These are phyloP conservation scores for Hemisphaericaspora nanyangensis DNA, from an alignment of 805 yeast species.

Conservation along the genomic window DNA sequence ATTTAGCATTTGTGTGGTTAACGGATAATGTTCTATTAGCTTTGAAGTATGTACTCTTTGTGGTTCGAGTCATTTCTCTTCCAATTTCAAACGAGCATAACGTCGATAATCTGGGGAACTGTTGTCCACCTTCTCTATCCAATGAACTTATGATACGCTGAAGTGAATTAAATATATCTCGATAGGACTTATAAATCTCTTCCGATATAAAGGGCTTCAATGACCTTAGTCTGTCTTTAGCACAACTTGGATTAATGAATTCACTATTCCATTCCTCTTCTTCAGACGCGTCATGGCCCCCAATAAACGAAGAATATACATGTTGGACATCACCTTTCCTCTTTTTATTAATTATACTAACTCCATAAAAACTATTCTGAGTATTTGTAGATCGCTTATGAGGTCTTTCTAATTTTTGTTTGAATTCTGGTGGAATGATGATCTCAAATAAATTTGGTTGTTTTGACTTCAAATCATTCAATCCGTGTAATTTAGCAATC, in stretches of 20 bases:
- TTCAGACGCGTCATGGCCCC: background rate
- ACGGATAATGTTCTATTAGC: slow-evolving; percentile 26
- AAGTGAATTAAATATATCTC: slow-evolving; percentile 30
- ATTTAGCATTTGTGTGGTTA: slow-evolving; percentile 23
- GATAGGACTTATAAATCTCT: slow-evolving; percentile 25
- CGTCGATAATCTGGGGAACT: slow-evolving; percentile 15
- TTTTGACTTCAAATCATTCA: slow-evolving; percentile 25
- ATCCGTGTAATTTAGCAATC: slow-evolving; percentile 30
- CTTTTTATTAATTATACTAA: too few relatives aligned
- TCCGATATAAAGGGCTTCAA: slow-evolving; percentile 22
- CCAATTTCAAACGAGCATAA: slow-evolving; percentile 27
- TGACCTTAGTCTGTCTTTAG: slow-evolving; percentile 16
- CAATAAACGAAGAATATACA: too few relatives aligned
- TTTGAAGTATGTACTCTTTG: slow-evolving; percentile 31
- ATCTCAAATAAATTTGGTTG: slow-evolving; percentile 20
- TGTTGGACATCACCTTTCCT: too few relatives aligned
- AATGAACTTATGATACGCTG: slow-evolving; percentile 19
- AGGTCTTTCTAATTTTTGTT: too few relatives aligned
- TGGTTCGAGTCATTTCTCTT: slow-evolving; percentile 28
- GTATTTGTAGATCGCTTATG: too few relatives aligned
- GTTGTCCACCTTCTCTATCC: background rate
- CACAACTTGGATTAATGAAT: background rate
- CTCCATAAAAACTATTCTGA: too few relatives aligned
- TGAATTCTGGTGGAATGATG: slow-evolving; percentile 3
- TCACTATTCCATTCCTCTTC: background rate